Conservation (phyloP, 768 basidiomycete species). For the Panaeolus papilionaceus region DNA sequence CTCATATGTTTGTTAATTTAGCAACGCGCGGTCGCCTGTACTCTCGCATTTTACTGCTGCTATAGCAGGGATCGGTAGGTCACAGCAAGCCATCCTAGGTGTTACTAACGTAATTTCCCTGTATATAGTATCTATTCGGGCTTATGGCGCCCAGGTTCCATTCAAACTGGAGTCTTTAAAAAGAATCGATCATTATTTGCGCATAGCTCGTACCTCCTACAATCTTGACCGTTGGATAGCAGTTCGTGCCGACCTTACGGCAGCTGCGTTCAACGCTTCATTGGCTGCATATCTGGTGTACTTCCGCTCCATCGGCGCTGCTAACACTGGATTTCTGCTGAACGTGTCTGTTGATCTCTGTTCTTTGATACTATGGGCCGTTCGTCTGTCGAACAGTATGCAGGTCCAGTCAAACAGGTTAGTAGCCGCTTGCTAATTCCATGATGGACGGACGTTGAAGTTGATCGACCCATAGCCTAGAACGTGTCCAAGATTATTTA, state of each 20-base stretch:
- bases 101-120: background rate
- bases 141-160: constrained; percentile 61
- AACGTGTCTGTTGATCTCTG: constrained; percentile 65
- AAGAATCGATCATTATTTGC: constrained; percentile 58
- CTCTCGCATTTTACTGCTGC: constrained; percentile 36
- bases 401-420: constrained; percentile 39
- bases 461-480: constrained; percentile 41
- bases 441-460: background rate
- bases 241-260: constrained; percentile 62
- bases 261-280: constrained; percentile 47
- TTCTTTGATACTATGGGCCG: constrained; percentile 55
- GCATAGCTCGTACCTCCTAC: constrained; percentile 51
- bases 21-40: constrained; percentile 28
- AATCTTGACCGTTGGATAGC: constrained; percentile 51
- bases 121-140: constrained; percentile 56
- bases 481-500: constrained; percentile 75
- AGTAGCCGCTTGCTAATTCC: constrained; percentile 27
- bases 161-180: constrained; percentile 50
- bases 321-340: constrained; percentile 57
- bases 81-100: background rate
- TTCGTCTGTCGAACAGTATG: constrained; percentile 47
- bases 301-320: constrained; percentile 43
- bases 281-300: constrained; percentile 63
- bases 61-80: constrained; percentile 57
- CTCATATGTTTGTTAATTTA: background rate